Evolutionary conservation across 805 yeast species (phyloP), one percentile per base, ranked within the genome.

Genomic region (Ascoidea rubescens): DNA sequence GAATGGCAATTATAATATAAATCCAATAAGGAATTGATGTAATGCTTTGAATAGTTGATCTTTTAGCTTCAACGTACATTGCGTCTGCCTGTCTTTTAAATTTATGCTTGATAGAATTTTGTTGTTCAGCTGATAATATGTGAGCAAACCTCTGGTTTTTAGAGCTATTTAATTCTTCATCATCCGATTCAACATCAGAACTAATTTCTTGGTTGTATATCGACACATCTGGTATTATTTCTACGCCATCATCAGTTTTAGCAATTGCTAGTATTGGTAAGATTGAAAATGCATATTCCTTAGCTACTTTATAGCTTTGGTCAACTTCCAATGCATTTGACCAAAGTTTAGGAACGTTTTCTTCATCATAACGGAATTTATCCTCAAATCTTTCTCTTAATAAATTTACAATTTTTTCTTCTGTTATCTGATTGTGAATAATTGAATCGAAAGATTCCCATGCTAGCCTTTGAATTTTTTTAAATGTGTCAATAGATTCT

Each of bases 21-120:
- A 93, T 79, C 71, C 84, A 93, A 57, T 80, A 71, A 4, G 99
- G 99, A 53, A 93, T 84, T 54, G 83, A 81, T 0, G 96, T 79
- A 10, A 80, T 77, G 49, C 84, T 82, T 56, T 82, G 84, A 48
- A 89, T 75, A 51, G 87, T 80, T 2, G 96, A 85, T 57, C 97
- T 78, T 65, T 87, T 90, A 17, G 97, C 89, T 61, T 90, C 97
- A 49, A 91, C 71, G 55, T 80, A 90, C 48, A 82, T 74, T 7
- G 90, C 79, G 63, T 89, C 95, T 21, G 87, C 77, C 59, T 84
- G 85, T 55, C 80, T 80, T 64, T 82, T 80, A 65, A 87, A 82
- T 59, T 79, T 79, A 53, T 70, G 68, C 53, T 72, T 64, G 2
- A 88, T 71, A 31, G 71, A 75, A 16, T 71, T 73, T 62, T 80